Evolutionary conservation across 768 basidiomycete genomes (phyloP).

Genomic region (Termitomyces sp.): DNA sequence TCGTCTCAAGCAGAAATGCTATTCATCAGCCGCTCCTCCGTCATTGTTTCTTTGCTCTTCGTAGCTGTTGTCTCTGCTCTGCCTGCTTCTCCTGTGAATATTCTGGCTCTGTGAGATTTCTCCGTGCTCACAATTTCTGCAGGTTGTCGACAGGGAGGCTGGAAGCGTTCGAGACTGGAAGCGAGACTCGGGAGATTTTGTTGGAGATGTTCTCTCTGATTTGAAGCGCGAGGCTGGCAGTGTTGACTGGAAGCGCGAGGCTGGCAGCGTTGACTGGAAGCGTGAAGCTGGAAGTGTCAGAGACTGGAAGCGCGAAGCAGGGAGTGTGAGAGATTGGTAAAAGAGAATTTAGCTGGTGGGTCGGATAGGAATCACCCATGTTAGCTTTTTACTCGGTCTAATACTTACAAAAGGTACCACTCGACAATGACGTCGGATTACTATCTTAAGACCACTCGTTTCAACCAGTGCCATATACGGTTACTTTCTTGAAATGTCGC

Average conservation of each 20-base stretch:
- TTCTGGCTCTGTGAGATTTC: background rate
- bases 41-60: conserved; percentile 27
- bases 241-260: conserved; percentile 9
- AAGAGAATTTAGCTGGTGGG: background rate
- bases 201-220: background rate
- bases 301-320: conserved; percentile 12
- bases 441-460: background rate
- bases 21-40: conserved; percentile 27
- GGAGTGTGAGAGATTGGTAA: conserved; percentile 10
- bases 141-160: conserved; percentile 2
- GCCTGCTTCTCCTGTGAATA: conserved; percentile 26
- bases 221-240: conserved; percentile 9
- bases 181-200: background rate
- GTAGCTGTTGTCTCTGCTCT: conserved; percentile 27
- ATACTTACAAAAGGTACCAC: background rate
- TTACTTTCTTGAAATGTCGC: background rate
- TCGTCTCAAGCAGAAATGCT: conserved; percentile 24
- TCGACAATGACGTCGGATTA: background rate
- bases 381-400: background rate
- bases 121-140: background rate
- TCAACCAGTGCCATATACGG: background rate
- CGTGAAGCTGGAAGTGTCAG: conserved; percentile 7
- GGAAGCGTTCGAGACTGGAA: conserved; percentile 13
- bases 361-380: background rate
- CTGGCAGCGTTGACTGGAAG: conserved; percentile 9